Evolutionary conservation across 257 asterid species (phyloP).

Genomic region (Solanum clarkiae): DNA sequence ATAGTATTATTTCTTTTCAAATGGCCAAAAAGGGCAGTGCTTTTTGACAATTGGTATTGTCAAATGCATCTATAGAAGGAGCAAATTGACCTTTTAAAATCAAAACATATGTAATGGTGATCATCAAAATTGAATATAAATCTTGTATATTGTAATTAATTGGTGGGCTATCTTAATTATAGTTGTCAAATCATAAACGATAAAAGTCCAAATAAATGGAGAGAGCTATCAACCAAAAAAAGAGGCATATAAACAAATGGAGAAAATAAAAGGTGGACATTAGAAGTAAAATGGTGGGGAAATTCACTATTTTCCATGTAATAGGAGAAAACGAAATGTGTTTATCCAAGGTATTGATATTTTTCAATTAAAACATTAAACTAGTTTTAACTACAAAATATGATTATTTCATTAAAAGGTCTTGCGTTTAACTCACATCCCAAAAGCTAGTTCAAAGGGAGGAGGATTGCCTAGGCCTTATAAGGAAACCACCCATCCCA

Average conservation of each 20-base stretch:
- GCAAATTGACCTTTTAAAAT: too few relatives aligned
- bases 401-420: too few relatives aligned
- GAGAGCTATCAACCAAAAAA: background rate
- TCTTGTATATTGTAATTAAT: background rate
- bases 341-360: background rate
- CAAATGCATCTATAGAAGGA: background rate
- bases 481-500: too few relatives aligned
- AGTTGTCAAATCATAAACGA: background rate
- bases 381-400: too few relatives aligned
- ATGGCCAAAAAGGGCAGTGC: background rate
- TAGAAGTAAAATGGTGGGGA: background rate
- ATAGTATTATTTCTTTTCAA: background rate
- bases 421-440: too few relatives aligned
- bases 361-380: background rate
- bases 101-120: background rate
- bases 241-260: background rate
- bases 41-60: background rate
- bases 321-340: background rate
- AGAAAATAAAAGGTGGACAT: background rate
- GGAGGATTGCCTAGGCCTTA: too few relatives aligned
- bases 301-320: background rate
- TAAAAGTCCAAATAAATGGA: background rate
- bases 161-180: background rate
- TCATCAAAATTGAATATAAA: background rate
- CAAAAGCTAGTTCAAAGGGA: too few relatives aligned